These are phyloP conservation scores for Calonectria hongkongensis DNA, from an alignment of 2,329 filamentous ascomycete species.

Conservation along the genomic window DNA sequence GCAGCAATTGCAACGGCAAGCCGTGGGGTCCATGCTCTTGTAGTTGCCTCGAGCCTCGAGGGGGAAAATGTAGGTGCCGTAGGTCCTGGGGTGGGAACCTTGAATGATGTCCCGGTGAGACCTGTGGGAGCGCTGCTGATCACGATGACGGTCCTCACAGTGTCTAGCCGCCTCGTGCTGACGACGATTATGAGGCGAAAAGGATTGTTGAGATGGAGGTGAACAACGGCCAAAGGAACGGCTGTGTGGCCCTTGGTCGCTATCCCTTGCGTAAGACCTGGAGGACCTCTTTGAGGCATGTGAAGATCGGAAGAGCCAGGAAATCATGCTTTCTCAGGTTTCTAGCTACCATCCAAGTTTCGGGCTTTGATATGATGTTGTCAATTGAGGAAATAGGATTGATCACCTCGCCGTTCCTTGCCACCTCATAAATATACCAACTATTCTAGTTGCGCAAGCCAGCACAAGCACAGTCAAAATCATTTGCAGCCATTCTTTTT, in stretches of 20 bases:
- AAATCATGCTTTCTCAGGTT: constrained; percentile 40
- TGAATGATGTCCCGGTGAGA: neutral
- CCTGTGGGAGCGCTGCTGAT: neutral
- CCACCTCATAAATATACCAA: neutral
- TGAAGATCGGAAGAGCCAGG: constrained; percentile 37
- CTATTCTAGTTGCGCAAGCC: neutral
- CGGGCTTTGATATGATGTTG: neutral
- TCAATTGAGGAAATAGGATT: neutral
- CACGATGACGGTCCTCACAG: neutral
- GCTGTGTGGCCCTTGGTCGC: neutral
- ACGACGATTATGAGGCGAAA: constrained; percentile 13
- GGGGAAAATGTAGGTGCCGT: constrained; percentile 50
- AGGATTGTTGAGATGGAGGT: constrained; percentile 19
- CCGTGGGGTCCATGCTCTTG: constrained; percentile 48
- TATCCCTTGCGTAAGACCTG: constrained; percentile 9
- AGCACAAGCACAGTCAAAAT: neutral
- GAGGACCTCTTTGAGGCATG: constrained; percentile 32
- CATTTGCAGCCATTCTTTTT: neutral
- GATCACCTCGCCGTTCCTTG: neutral
- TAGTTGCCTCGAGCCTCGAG: constrained; percentile 43
- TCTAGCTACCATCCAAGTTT: too few relatives aligned
- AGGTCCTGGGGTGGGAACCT: constrained; percentile 32
- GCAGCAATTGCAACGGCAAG: constrained; percentile 50
- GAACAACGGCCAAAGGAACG: constrained; percentile 19
- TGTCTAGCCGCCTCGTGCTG: neutral